Evolutionary conservation across 805 yeast species (phyloP), one percentile per base, ranked within the genome.

Genomic region (Blastobotrys peoriensis): DNA sequence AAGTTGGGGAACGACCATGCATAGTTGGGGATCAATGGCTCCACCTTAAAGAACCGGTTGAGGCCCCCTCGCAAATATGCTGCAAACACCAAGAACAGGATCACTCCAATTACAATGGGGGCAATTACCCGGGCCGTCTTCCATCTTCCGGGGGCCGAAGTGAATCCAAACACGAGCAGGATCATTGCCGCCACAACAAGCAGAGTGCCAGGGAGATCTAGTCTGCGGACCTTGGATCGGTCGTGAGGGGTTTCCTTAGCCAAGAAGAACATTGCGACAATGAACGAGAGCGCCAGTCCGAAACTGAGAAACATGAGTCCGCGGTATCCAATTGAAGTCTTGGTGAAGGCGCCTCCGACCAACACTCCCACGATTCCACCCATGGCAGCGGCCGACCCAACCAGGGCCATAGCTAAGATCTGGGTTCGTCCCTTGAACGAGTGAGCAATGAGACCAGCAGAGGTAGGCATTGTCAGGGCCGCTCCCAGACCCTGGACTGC

Each of bases 71-170:
- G 46, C 52, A 71, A 76, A 55, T 58, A 66, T 3, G 58, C 17
- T 21, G 63, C 50, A 33, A 57, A 61, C 3, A 41, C 23, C 4
- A 58, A 15, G 3, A 68, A 39, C n/a, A 65, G 41, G 2, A 67
- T 18, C 9, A 65, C 40, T 0, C 76, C 76, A 41, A 73, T 45
- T 1, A 66, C 56, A 1, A 73, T 46, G 0, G 76, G 65, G 13
- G 69, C 70, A 47, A 70, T 71, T 1, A 69, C 67, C 15, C 58
- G 54, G 1, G 76, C 69, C 1, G 60, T 44, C 2, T 58, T 57
- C 76, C 77, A 73, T 0, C 57, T 54, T 4, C 61, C 63, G 19
- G 75, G 76, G 18, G 73, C 75, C 49, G 71, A 69, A 0, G 73
- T 70, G 38, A 73, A 57, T 0, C 75, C 78, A 6, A 68, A 59